Evolutionary conservation across 2,329 filamentous ascomycete genomes (phyloP).

Genomic region (Dendrostoma leiphaemia): DNA sequence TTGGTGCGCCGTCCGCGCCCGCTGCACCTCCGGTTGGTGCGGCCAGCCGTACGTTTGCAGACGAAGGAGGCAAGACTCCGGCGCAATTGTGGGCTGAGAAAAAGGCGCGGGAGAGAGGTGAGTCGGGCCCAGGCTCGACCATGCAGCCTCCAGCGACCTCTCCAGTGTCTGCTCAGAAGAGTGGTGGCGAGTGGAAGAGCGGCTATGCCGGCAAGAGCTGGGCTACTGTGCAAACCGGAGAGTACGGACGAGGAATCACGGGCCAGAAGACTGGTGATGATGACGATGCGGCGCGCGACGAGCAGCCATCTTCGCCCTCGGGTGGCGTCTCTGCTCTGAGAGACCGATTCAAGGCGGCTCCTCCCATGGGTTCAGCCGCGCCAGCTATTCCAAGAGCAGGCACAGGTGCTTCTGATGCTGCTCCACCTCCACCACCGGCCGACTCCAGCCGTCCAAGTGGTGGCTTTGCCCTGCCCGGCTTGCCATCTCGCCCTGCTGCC

Average conservation of each 20-base stretch:
- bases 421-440: slow-evolving; percentile 61
- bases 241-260: slow-evolving; percentile 62
- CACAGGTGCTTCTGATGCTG: slow-evolving; percentile 39
- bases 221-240: slow-evolving; percentile 75
- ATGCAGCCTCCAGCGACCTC: slow-evolving; percentile 44
- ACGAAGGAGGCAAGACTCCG: slow-evolving; percentile 92
- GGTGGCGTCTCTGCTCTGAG: slow-evolving; percentile 72
- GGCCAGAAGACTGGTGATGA: slow-evolving; percentile 64
- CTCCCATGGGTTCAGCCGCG: slow-evolving; percentile 59
- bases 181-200: slow-evolving; percentile 84
- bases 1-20: slow-evolving; percentile 60
- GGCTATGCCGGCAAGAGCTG: slow-evolving; percentile 88
- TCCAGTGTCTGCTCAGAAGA: slow-evolving; percentile 65
- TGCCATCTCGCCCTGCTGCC: slow-evolving; percentile 58
- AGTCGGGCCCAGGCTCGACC: slow-evolving; percentile 42
- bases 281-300: slow-evolving; percentile 42
- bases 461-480: slow-evolving; percentile 75
- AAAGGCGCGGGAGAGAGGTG: slow-evolving; percentile 76
- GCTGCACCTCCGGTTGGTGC: slow-evolving; percentile 67
- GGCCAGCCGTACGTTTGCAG: slow-evolving; percentile 90
- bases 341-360: slow-evolving; percentile 78
- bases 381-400: slow-evolving; percentile 33
- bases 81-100: slow-evolving; percentile 97
- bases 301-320: slow-evolving; percentile 52
- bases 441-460: slow-evolving; percentile 68